A percentile compares a stretch with the other conserved stretches of the same genome.
phyloP scores from a whole-genome alignment of 1,139 yeast genomes.

The Pichia kudriavzevii region DNA sequence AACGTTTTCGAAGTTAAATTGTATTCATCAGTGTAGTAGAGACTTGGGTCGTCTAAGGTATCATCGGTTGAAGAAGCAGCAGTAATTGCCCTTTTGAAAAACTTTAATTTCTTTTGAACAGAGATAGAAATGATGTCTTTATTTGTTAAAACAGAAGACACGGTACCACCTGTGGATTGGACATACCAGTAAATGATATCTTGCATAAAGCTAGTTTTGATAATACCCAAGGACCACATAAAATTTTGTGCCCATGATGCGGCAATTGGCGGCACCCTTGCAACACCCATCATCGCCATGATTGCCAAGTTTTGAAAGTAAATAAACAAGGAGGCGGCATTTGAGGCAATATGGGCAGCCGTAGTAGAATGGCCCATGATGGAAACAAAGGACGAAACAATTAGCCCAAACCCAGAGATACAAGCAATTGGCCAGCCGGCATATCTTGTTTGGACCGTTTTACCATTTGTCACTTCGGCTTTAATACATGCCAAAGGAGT shows the following conservation, averaged over 20 bases:
- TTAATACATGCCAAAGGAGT: conserved; percentile 83
- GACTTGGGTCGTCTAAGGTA: conserved; percentile 38
- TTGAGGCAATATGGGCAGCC: conserved; percentile 95
- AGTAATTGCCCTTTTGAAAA: conserved; percentile 24
- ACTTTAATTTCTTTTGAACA: conserved; percentile 51
- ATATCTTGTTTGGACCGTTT: conserved; percentile 88
- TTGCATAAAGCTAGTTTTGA: conserved; percentile 76
- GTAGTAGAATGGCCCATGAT: conserved; percentile 86
- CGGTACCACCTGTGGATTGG: conserved; percentile 89
- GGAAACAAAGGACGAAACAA: conserved; percentile 81
- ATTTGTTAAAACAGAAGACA: conserved; percentile 64
- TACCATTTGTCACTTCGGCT: conserved; percentile 79
- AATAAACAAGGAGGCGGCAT: conserved; percentile 83
- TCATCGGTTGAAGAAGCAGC: conserved; percentile 33
- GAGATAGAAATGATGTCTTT: conserved; percentile 59
- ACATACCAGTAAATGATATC: conserved; percentile 87
- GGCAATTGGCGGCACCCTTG: conserved; percentile 90
- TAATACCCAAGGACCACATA: conserved; percentile 93
- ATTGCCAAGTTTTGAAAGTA: conserved; percentile 93
- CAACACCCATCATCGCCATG: conserved; percentile 93
- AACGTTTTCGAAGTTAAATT: conserved; percentile 57
- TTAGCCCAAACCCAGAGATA: conserved; percentile 76
- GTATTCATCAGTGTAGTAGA: conserved; percentile 71
- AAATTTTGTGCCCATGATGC: conserved; percentile 98
- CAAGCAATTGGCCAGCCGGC: conserved; percentile 98